These are phyloP conservation scores for Spirogloea muscicola DNA, from an alignment of 139 green algal species.

Conservation along the genomic window DNA sequence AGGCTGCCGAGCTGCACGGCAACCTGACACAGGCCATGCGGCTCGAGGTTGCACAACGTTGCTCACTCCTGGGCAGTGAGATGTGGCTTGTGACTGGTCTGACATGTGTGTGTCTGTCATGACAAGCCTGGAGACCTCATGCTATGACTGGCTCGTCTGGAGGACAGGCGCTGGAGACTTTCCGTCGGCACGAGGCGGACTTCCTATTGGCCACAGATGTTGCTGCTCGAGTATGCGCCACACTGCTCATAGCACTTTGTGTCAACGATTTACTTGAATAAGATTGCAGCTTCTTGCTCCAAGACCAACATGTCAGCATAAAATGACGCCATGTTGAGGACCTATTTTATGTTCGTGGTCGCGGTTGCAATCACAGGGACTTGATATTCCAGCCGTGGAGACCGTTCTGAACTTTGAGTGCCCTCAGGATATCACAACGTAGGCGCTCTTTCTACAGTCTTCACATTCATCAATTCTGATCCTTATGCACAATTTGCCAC, in stretches of 20 bases:
- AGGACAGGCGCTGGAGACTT: conserved; percentile 42
- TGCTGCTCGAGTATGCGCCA: conserved; percentile 53
- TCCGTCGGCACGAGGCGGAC: conserved; percentile 20
- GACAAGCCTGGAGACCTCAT: not conserved
- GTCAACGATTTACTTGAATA: not conserved
- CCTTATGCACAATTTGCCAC: not conserved
- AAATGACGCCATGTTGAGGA: too few species aligned
- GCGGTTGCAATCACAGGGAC: too few species aligned
- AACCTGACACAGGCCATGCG: conserved; percentile 86
- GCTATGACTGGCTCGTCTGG: not conserved
- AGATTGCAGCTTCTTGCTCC: too few species aligned
- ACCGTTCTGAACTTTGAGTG: conserved; percentile 87
- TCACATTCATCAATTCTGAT: not conserved
- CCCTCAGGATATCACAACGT: conserved; percentile 40
- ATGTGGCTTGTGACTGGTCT: not conserved
- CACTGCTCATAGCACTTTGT: not conserved
- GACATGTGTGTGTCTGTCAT: not conserved
- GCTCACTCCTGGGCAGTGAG: not conserved
- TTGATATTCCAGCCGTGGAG: conserved; percentile 92
- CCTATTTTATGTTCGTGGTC: too few species aligned
- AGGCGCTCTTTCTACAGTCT: not conserved
- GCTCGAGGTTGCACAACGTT: conserved; percentile 60
- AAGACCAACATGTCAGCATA: too few species aligned
- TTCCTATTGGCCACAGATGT: conserved; percentile 70
- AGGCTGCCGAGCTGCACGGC: conserved; percentile 87